phyloP scores from a whole-genome alignment of 208 protist genomes.

The Angomonas ambiguus region DNA sequence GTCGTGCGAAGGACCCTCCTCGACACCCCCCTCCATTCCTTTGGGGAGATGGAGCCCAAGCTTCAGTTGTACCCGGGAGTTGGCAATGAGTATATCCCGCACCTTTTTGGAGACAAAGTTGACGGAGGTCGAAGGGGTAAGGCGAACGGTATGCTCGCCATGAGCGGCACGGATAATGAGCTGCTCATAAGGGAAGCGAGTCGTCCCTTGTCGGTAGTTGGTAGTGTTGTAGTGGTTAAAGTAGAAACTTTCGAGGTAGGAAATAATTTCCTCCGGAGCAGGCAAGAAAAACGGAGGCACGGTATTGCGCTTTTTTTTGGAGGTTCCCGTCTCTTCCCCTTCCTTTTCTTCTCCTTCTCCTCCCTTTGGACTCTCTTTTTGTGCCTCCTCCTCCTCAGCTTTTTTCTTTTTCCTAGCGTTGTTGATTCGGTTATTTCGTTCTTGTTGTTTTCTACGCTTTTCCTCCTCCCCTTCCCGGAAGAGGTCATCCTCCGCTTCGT shows the following conservation, averaged over 20 bases:
- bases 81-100: constrained; percentile 43
- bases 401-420: not conserved
- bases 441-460: not conserved
- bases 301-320: constrained; percentile 1
- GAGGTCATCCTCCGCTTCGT: constrained; percentile 13
- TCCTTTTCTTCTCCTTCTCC: not conserved
- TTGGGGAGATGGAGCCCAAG: no score
- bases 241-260: constrained; percentile 14
- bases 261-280: constrained; percentile 45
- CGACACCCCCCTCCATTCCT: not conserved
- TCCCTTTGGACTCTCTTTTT: constrained; percentile 7
- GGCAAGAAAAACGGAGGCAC: constrained; percentile 62
- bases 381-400: not conserved
- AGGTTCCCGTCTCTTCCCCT: constrained; percentile 3
- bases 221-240: constrained; percentile 53
- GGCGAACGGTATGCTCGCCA: constrained; percentile 51
- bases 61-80: constrained; percentile 20
- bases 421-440: not conserved
- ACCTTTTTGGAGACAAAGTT: constrained; percentile 58
- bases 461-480: not conserved
- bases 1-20: not conserved
- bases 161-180: constrained; percentile 66
- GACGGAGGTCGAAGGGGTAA: constrained; percentile 51
- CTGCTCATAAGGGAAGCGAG: constrained; percentile 45
- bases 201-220: not conserved